Conservation (phyloP, 495 filamentous ascomycete species). For the Hypoxylon intermedium region DNA sequence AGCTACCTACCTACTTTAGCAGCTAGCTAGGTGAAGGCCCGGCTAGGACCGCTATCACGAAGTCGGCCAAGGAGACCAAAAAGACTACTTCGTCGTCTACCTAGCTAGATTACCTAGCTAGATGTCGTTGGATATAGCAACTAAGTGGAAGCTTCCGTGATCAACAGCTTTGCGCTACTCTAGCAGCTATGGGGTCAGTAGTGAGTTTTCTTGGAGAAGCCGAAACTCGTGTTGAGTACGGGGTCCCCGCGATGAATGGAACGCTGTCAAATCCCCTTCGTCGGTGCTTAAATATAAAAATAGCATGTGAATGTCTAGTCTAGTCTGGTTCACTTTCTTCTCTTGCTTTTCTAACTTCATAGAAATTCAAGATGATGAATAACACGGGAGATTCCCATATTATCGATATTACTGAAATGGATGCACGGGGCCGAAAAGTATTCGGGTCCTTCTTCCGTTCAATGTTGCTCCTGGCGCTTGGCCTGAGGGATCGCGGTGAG, state of each 20-base stretch:
- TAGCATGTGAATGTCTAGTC: background rate
- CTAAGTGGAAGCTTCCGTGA: background rate
- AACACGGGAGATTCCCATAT: too few species aligned
- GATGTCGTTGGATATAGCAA: background rate
- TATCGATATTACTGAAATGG: too few species aligned
- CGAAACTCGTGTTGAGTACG: background rate
- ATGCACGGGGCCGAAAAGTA: background rate
- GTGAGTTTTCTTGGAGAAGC: too few species aligned
- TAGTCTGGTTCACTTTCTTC: background rate
- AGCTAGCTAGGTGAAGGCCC: constrained; percentile 7
- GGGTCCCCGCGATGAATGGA: background rate
- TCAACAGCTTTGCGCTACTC: background rate
- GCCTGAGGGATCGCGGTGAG: too few species aligned
- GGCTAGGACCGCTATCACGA: constrained; percentile 7
- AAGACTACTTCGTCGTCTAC: background rate
- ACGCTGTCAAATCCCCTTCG: background rate
- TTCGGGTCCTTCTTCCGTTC: background rate
- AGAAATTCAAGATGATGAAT: too few species aligned
- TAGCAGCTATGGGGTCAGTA: background rate
- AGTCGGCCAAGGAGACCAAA: background rate
- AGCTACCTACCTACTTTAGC: constrained; percentile 16
- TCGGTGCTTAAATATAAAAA: background rate
- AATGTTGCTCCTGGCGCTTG: too few species aligned
- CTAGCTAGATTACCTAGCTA: background rate
- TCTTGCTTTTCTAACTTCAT: too few species aligned